Evolutionary conservation across 2,329 filamentous ascomycete species (phyloP).

Genomic region (Celoporthe dispersa): DNA sequence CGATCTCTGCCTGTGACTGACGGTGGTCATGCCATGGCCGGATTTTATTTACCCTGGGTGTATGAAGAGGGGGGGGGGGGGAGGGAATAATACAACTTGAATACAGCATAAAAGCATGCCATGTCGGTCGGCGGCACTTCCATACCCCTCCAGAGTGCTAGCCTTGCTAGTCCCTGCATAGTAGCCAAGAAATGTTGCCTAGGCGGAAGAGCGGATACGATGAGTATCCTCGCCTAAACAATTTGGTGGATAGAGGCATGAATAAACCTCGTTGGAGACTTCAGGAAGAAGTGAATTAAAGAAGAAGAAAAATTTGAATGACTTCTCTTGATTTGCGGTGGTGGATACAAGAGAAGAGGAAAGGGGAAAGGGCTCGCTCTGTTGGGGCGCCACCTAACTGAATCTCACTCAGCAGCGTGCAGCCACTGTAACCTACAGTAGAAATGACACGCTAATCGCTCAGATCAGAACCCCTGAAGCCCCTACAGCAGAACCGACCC

Average conservation of each 20-base stretch:
- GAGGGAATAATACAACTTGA: not conserved
- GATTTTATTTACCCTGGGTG: not conserved
- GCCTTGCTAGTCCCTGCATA: not conserved
- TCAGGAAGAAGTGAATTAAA: not conserved
- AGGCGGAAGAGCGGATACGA: not conserved
- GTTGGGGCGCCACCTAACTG: not conserved
- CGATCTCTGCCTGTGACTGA: not conserved
- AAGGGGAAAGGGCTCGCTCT: not conserved
- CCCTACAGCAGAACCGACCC: not conserved
- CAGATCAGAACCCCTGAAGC: not conserved
- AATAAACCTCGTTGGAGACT: not conserved
- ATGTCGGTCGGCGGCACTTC: not conserved
- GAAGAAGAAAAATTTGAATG: no score
- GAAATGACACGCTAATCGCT: not conserved
- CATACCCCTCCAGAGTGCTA: not conserved
- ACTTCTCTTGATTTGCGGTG: not conserved
- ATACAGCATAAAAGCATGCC: not conserved
- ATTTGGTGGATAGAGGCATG: not conserved
- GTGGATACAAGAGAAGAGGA: not conserved
- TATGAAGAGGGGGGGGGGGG: not conserved
- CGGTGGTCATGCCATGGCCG: not conserved
- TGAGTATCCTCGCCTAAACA: not conserved
- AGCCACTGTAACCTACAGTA: not conserved
- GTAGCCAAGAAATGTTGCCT: not conserved
- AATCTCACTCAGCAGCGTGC: constrained; percentile 1